phyloP scores from a whole-genome alignment of 78 protist genomes.

The Speleostelium caveatum region DNA sequence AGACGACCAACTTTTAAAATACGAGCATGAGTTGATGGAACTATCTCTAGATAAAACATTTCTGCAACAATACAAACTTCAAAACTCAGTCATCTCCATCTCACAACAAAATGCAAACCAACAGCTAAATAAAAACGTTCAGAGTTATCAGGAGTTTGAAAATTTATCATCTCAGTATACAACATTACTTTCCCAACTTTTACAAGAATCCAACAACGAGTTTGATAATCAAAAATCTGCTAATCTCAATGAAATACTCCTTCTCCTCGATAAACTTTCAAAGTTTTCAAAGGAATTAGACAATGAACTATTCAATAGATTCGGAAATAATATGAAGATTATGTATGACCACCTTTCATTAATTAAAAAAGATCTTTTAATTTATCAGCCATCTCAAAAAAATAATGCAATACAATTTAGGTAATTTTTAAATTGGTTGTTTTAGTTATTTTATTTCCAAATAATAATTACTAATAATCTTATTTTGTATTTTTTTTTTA shows the following conservation, averaged over 20 bases:
- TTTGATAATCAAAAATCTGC: neutral
- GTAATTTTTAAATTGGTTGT: neutral
- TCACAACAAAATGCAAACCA: constrained; percentile 18
- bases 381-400: no score
- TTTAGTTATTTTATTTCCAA: neutral
- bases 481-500: no score
- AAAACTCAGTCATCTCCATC: constrained; percentile 16
- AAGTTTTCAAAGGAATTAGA: constrained; percentile 5
- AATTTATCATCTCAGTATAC: constrained; percentile 3
- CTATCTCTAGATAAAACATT: constrained; percentile 24
- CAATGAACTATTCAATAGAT: constrained; percentile 35
- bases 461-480: neutral
- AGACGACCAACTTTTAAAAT: neutral
- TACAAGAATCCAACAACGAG: neutral
- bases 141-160: constrained; percentile 24
- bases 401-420: constrained; percentile 20
- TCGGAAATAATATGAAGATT: constrained; percentile 49
- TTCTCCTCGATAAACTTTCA: constrained; percentile 18
- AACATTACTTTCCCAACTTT: constrained; percentile 22
- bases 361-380: constrained; percentile 59
- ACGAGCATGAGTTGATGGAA: constrained; percentile 48
- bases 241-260: constrained; percentile 37
- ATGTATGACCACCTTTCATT: constrained; percentile 59
- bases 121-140: constrained; percentile 14
- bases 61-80: constrained; percentile 47